Percentiles rank a stretch among this genome's conserved stretches.
Evolutionary conservation across 495 filamentous ascomycete genomes (phyloP).

Genomic region (Podospora anserina): DNA sequence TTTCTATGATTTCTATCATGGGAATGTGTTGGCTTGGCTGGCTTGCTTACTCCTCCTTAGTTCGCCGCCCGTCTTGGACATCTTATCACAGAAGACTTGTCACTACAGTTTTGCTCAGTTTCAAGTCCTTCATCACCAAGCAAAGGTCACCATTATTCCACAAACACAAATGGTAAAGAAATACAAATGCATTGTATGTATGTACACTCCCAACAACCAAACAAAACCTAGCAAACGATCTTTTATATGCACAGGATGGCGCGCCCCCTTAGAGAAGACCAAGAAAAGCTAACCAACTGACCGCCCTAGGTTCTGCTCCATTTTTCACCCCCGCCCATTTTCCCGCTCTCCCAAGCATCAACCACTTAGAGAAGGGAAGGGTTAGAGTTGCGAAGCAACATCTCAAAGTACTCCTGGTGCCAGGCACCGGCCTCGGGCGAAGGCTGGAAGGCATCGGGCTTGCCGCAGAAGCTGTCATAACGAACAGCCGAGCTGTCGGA

Average conservation of each 20-base stretch:
- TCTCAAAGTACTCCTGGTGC: constrained; percentile 78
- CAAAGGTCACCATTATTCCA: neutral
- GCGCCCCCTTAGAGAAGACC: neutral
- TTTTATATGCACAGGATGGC: neutral
- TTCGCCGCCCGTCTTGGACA: no score
- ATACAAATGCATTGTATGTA: neutral
- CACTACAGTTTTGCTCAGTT: no score
- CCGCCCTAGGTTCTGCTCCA: neutral
- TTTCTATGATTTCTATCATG: neutral
- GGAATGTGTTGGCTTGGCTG: neutral
- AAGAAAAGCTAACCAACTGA: neutral
- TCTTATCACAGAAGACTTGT: no score
- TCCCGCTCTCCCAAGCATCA: neutral
- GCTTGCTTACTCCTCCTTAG: neutral
- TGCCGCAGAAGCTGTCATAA: constrained; percentile 72
- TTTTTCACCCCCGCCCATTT: neutral
- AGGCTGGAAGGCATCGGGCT: constrained; percentile 57
- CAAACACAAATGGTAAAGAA: neutral
- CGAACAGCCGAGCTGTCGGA: constrained; percentile 57
- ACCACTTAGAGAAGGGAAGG: constrained; percentile 45
- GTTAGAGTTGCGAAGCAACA: constrained; percentile 64
- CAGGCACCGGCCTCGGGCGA: constrained; percentile 76
- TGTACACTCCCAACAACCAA: neutral
- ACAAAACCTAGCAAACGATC: neutral
- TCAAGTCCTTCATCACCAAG: no score